phyloP scores from a whole-genome alignment of 352 stramenopile species.

The Phytophthora parvispora region DNA sequence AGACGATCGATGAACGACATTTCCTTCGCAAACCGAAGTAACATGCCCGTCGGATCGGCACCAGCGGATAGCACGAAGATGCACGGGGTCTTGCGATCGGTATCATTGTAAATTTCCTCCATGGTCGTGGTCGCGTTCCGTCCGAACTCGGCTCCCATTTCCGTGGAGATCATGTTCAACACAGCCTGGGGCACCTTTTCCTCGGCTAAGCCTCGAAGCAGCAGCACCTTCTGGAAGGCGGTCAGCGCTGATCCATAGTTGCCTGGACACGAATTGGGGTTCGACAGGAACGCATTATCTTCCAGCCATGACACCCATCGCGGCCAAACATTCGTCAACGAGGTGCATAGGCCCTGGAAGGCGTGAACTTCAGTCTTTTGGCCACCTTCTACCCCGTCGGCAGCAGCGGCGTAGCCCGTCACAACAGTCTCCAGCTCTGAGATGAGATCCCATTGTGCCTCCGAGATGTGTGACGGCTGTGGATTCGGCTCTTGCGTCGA shows the following conservation, averaged over 20 bases:
- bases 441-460: constrained; percentile 88
- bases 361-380: constrained; percentile 28
- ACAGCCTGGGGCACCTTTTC: constrained; percentile 93
- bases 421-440: constrained; percentile 76
- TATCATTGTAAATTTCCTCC: constrained; percentile 95
- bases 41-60: constrained; percentile 93
- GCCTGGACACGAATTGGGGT: constrained; percentile 46
- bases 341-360: constrained; percentile 78
- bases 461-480: constrained; percentile 70
- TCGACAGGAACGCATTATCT: constrained; percentile 49
- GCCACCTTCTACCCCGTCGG: neutral
- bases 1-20: constrained; percentile 90
- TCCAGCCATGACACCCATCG: constrained; percentile 75
- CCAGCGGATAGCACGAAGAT: constrained; percentile 95
- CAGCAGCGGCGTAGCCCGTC: constrained; percentile 30
- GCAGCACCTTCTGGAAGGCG: constrained; percentile 81
- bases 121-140: constrained; percentile 88
- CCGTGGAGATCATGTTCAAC: constrained; percentile 84
- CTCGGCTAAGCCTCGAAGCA: constrained; percentile 87
- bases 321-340: constrained; percentile 64
- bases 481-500: constrained; percentile 58
- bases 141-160: constrained; percentile 91
- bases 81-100: constrained; percentile 93
- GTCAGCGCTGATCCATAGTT: constrained; percentile 53
- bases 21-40: constrained; percentile 94